Evolutionary conservation across 495 filamentous ascomycete genomes (phyloP).

Genomic region (Xylaria acuta): DNA sequence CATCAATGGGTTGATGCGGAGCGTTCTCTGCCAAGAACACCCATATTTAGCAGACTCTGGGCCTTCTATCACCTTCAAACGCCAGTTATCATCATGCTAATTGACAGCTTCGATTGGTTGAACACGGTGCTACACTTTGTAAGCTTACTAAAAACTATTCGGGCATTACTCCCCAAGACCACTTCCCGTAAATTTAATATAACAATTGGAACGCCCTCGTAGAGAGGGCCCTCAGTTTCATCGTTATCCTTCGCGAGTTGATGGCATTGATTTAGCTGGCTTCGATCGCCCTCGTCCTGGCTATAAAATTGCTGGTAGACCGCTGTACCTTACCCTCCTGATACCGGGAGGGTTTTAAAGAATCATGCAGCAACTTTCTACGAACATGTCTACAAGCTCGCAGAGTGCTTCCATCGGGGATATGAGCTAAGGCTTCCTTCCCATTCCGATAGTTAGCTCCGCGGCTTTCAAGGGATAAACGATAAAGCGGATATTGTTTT

Average conservation of each 20-base stretch:
- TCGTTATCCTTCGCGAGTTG: not conserved
- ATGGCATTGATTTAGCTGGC: not conserved
- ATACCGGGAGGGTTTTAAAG: conserved; percentile 3
- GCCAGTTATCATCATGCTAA: not conserved
- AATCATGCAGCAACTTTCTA: conserved; percentile 5
- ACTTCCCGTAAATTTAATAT: not conserved
- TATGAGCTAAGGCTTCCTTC: not conserved
- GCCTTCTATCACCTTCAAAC: not conserved
- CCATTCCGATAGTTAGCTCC: not conserved
- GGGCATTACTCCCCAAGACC: not conserved
- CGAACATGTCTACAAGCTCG: not conserved
- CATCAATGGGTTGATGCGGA: conserved; percentile 7
- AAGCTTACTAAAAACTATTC: conserved; percentile 23
- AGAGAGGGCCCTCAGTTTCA: not conserved
- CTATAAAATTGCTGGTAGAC: not conserved
- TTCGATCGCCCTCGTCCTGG: not conserved
- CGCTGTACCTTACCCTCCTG: not conserved
- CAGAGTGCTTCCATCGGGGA: not conserved
- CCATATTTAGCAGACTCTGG: conserved; percentile 24
- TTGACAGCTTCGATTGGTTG: conserved; percentile 9
- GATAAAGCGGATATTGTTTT: not conserved
- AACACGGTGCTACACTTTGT: conserved; percentile 6
- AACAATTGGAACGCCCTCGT: not conserved
- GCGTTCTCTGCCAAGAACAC: conserved; percentile 23
- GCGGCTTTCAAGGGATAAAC: not conserved